Base-by-base conservation (phyloP, 2,329 filamentous ascomycete genomes). In the Zymoseptoria passerinii region DNA sequence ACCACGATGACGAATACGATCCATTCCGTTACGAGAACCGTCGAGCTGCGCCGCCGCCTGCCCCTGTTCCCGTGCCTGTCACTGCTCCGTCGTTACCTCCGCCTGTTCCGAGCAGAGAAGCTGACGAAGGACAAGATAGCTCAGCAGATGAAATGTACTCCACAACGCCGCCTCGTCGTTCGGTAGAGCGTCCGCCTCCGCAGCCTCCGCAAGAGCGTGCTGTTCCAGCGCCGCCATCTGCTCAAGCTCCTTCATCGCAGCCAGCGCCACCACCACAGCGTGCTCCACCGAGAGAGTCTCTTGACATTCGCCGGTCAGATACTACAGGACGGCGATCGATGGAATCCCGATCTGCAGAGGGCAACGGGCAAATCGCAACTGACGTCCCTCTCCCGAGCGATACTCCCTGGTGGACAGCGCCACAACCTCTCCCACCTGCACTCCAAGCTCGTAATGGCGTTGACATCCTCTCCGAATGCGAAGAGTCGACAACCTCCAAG, bases 391-490 rank as follows among this genome's bases (percentile, higher is more conserved):
- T 97, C 44, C 86, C 83, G 10, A 78, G 82, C 50, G 80, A 81
- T 53, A 88, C 84, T 18, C 82, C 86, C 54, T 99, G 94, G 94
- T 99, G 92, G 92, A 84, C 87, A 44, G 85, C 92, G 68, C 80
- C 87, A 9, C 89, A 89, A 62, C 84, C 84, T 44, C 81, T 92
- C 1, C 94, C 94, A 2, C 91, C 92, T 0, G 82, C 84, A 1
- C 83, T 97, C 61, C 89, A 95, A 70, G 85, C 84, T 52, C 86
- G 92, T 54, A 88, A 85, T 66, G 87, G 85, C 65, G 54, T 69
- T 8, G 94, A 99, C 70, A 80, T 97, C 16, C 82, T 90, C 55
- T 88, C 84, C 54, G 91, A 97, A 73, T 81, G 86, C 20, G 89
- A 95, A 63, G 90, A 96, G 70, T 84, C 86, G 1, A 85, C 81